Conservation (phyloP, 2,329 filamentous ascomycete species). For the Xylaria sp. region DNA sequence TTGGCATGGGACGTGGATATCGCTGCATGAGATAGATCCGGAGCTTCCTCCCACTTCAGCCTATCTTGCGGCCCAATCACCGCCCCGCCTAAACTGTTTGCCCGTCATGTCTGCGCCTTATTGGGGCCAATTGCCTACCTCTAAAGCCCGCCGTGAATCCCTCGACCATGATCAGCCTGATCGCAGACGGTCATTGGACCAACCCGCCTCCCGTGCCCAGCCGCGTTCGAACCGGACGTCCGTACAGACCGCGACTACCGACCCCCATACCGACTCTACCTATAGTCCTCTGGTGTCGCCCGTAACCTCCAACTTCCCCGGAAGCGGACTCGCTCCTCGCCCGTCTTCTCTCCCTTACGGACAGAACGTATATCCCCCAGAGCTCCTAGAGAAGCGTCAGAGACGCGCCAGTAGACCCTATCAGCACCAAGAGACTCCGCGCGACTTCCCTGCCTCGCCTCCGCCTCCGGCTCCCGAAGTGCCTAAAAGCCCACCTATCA, state of each 20-base stretch:
- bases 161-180: conserved; percentile 39
- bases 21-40: conserved; percentile 17
- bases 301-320: conserved; percentile 52
- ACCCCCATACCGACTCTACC: conserved; percentile 60
- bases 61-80: conserved; percentile 32
- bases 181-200: conserved; percentile 41
- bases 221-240: conserved; percentile 56
- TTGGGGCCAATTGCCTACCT: conserved; percentile 60
- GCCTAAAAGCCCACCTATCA: conserved; percentile 60
- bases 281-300: conserved; percentile 62
- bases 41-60: conserved; percentile 26
- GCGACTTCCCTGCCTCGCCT: conserved; percentile 36
- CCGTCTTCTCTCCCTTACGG: conserved; percentile 60
- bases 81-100: conserved; percentile 19
- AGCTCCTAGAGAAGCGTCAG: conserved; percentile 47
- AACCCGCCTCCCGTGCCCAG: conserved; percentile 41
- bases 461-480: conserved; percentile 59
- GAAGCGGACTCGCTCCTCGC: conserved; percentile 58
- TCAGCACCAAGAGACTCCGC: conserved; percentile 46
- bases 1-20: conserved; percentile 28
- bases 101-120: conserved; percentile 53
- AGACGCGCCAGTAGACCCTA: conserved; percentile 47
- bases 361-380: conserved; percentile 45
- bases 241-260: conserved; percentile 57
- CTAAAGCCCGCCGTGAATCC: conserved; percentile 48